A percentile compares a stretch with the other conserved stretches of the same genome.
Conservation (phyloP, 1,284 basidiomycete species). For the Ustilago sp. region DNA sequence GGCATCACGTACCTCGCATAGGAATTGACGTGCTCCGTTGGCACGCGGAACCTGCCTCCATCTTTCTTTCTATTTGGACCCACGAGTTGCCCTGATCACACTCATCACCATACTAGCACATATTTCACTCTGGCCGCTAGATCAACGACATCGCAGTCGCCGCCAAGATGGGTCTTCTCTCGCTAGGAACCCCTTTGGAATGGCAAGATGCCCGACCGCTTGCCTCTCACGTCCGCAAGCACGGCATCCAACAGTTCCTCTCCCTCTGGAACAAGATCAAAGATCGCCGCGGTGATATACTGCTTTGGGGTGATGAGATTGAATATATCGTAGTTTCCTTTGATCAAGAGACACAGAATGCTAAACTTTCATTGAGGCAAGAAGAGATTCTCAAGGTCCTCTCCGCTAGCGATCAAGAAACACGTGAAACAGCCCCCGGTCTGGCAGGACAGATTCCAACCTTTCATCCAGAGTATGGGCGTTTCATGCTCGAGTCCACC, state of each 20-base stretch:
- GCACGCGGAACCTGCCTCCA: neutral
- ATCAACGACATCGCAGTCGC: neutral
- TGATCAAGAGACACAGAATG: constrained; percentile 82
- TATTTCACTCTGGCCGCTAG: neutral
- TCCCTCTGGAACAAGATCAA: constrained; percentile 92
- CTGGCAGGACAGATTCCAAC: constrained; percentile 79
- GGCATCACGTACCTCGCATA: neutral
- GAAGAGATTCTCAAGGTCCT: constrained; percentile 91
- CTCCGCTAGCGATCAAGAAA: constrained; percentile 71
- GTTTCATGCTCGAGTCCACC: constrained; percentile 98
- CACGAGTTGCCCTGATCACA: neutral
- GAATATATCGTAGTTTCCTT: constrained; percentile 96
- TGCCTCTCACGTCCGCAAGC: constrained; percentile 88
- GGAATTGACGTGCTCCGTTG: constrained; percentile 4
- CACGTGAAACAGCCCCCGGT: constrained; percentile 75
- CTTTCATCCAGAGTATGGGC: constrained; percentile 98
- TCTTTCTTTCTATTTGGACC: neutral
- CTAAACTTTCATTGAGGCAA: constrained; percentile 89
- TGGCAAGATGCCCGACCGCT: constrained; percentile 86
- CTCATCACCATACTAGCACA: neutral
- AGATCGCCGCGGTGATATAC: constrained; percentile 87
- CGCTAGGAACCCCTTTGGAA: constrained; percentile 89
- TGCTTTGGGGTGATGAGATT: constrained; percentile 99
- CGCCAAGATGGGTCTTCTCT: constrained; percentile 85
- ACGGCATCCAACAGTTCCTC: constrained; percentile 95